Percentiles rank a stretch among this genome's conserved stretches.
These are phyloP conservation scores for Xylaria sp. DNA, from an alignment of 2,329 filamentous ascomycete species.

Conservation along the genomic window DNA sequence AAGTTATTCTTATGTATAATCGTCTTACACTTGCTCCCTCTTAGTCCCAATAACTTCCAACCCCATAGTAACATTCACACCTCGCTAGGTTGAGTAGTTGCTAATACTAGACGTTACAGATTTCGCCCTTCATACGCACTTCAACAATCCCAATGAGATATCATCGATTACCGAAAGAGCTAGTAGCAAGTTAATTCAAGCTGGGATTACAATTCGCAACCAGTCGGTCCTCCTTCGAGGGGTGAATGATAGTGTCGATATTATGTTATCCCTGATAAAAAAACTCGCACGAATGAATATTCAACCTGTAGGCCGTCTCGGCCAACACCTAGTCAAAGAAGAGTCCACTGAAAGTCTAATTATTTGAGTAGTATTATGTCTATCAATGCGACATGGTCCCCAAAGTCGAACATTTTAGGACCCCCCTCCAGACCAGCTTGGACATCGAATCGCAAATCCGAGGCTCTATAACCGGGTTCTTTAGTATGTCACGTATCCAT, in stretches of 20 bases:
- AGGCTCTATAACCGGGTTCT: conserved; percentile 70
- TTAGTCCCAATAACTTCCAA: not conserved
- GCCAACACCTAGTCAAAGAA: not conserved
- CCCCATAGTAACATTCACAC: not conserved
- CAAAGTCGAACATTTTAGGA: conserved; percentile 70
- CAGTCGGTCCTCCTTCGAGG: conserved; percentile 68
- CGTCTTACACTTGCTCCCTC: too few relatives aligned
- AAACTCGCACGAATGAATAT: conserved; percentile 66
- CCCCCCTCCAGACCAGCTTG: conserved; percentile 67
- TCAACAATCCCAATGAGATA: conserved; percentile 71
- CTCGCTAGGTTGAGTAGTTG: not conserved
- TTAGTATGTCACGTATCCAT: conserved; percentile 50
- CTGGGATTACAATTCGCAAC: conserved; percentile 66
- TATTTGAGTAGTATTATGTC: conserved; percentile 66
- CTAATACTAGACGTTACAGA: conserved; percentile 18
- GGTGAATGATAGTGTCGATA: conserved; percentile 65
- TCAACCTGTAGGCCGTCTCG: conserved; percentile 59
- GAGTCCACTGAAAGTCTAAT: not conserved
- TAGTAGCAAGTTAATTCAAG: conserved; percentile 59
- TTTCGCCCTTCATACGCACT: conserved; percentile 69
- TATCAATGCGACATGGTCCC: conserved; percentile 73
- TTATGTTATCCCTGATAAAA: conserved; percentile 64
- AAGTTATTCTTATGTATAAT: too few relatives aligned
- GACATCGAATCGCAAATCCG: conserved; percentile 67
- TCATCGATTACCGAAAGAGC: conserved; percentile 68